Base-by-base conservation (phyloP, 495 filamentous ascomycete species). In the Aspergillus avenaceus region DNA sequence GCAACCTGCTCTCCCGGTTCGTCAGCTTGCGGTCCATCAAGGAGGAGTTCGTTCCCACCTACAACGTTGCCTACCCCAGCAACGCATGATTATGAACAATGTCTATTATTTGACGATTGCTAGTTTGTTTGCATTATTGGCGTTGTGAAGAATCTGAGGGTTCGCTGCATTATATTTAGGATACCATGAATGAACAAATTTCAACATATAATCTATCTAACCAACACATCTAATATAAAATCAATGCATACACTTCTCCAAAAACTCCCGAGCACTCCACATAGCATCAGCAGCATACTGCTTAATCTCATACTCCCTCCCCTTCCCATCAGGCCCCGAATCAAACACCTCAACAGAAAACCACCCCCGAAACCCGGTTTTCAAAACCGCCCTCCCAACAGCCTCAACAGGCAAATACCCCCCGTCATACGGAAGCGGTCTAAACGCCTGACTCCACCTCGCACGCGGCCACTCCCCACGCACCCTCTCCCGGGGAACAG, bases 1-100 rank as follows among this genome's bases (percentile, higher is more conserved):
- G 76, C 50, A 86, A 83, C 62, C 65, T 96, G 45, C 62, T 96
- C 54, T 79, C 77, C 24, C 75, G 90, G 41, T 96, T 95, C 63
- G 88, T 93, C 18, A 91, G 86, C 69, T 71, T 84, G 69, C 77
- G 90, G 54, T 88, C 87, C 34, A 84, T 96, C 59, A 96, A 95
- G 81, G 90, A 96, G 81, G 90, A 95, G 75, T 95, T 91, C 55
- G 67, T 76, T 50, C 75, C 82, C 1, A 84, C 81, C 26, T 74
- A 75, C 44, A 77, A 76, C 64, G 90, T 96, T 46, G 70, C 58
- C 38, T 96, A 96, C 69, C 88, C 88, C 19, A 92, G 88, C 71
- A 96, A 95, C 61, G 69, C 74, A 31, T 69, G 64, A 48, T 32
- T 41, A 25, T 38, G 41, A 12, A n/a, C 7, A 9, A 18, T 23